A percentile compares a stretch with the other conserved stretches of the same genome.
phyloP scores from a whole-genome alignment of 345 rosid species.

The Eucalyptus viminalis region DNA sequence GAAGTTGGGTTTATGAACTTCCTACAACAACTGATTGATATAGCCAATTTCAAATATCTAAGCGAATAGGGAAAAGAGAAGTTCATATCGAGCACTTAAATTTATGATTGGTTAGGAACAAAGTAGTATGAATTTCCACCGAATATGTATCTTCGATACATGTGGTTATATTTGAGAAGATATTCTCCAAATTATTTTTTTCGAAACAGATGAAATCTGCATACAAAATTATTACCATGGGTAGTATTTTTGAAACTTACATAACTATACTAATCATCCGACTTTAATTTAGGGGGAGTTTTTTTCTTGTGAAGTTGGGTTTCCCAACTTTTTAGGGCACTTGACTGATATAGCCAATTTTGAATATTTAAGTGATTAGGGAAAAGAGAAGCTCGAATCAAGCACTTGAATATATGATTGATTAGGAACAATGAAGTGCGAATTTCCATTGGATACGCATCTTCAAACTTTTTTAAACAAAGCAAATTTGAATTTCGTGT shows the following conservation, averaged over 20 bases:
- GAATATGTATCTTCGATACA: too few relatives aligned
- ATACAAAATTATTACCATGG: neutral
- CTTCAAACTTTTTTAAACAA: neutral
- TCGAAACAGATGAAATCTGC: rapidly evolving
- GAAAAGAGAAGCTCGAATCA: neutral
- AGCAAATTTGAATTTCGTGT: neutral
- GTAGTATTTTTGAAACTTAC: neutral
- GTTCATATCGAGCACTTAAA: too few relatives aligned
- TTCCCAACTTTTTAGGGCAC: neutral
- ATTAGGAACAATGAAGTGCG: neutral
- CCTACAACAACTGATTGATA: too few relatives aligned
- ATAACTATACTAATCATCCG: neutral
- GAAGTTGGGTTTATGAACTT: too few relatives aligned
- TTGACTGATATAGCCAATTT: neutral
- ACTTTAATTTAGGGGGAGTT: neutral
- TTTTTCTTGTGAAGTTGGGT: neutral
- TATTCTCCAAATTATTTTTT: neutral
- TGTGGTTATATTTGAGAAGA: neutral
- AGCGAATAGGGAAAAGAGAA: too few relatives aligned
- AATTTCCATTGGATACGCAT: neutral
- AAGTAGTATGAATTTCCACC: too few relatives aligned
- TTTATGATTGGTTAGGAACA: too few relatives aligned
- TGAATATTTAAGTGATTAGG: neutral
- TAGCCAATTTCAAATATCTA: too few relatives aligned
- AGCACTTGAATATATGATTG: neutral